These are phyloP conservation scores for Scytalidium lignicola DNA, from an alignment of 2,329 filamentous ascomycete genomes.

Conservation along the genomic window DNA sequence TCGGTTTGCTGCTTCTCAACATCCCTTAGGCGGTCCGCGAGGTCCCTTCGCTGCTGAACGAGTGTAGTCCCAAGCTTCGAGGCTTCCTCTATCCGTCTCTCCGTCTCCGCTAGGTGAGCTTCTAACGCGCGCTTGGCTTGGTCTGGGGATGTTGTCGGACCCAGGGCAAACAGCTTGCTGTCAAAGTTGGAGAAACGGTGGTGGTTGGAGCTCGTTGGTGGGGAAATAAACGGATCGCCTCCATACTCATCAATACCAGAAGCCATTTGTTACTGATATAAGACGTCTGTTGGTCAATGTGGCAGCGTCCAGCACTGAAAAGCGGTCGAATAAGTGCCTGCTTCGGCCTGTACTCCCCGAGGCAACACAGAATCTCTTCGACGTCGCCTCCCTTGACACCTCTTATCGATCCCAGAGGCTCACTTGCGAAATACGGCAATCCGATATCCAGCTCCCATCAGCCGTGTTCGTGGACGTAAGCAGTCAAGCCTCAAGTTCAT, in stretches of 20 bases:
- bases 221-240: constrained; percentile 56
- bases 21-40: constrained; percentile 77
- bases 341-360: not conserved
- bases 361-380: constrained; percentile 4
- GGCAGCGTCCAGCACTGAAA: not conserved
- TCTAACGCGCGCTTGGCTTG: constrained; percentile 86
- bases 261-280: not conserved
- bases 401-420: not conserved
- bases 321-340: not conserved
- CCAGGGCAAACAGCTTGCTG: constrained; percentile 70
- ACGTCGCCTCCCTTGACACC: not conserved
- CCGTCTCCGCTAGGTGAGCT: constrained; percentile 87
- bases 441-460: not conserved
- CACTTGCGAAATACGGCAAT: not conserved
- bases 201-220: constrained; percentile 49
- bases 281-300: not conserved
- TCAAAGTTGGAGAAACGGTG: constrained; percentile 83
- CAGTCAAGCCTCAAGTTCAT: not conserved
- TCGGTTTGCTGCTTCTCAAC: constrained; percentile 74
- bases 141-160: constrained; percentile 70
- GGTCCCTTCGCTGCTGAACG: constrained; percentile 78
- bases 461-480: not conserved
- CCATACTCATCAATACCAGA: constrained; percentile 11
- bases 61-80: constrained; percentile 84
- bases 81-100: constrained; percentile 84